A percentile compares a stretch with the other conserved stretches of the same genome.
phyloP scores from a whole-genome alignment of 129 eudicot genomes.

The Logfia minima region DNA sequence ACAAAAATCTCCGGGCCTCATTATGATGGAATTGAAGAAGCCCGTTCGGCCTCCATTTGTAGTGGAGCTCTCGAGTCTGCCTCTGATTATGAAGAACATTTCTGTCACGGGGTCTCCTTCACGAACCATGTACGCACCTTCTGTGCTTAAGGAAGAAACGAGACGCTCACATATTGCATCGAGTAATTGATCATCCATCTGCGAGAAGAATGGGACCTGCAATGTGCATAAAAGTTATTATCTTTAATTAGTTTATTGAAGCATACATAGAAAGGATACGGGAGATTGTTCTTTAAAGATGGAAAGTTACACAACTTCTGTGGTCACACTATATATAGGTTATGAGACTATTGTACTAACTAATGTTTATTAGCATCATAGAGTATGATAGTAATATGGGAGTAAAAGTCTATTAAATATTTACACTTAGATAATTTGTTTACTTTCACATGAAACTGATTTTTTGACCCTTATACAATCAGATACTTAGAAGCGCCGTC shows the following conservation, averaged over 20 bases:
- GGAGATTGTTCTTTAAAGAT: background rate
- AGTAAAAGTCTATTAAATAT: background rate
- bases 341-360: background rate
- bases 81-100: slow-evolving; percentile 92
- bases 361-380: background rate
- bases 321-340: background rate
- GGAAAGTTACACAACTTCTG: background rate
- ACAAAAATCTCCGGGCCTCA: slow-evolving; percentile 90
- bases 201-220: slow-evolving; percentile 97
- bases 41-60: slow-evolving; percentile 98
- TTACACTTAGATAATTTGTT: background rate
- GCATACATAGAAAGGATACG: background rate
- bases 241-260: background rate
- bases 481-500: background rate
- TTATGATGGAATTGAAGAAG: slow-evolving; percentile 73
- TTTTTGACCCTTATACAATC: background rate
- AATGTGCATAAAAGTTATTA: background rate
- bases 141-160: slow-evolving; percentile 85
- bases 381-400: background rate
- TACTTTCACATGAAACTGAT: background rate
- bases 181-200: slow-evolving; percentile 95
- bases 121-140: slow-evolving; percentile 87
- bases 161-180: slow-evolving; percentile 98
- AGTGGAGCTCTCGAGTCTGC: slow-evolving; percentile 87
- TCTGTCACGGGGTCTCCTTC: slow-evolving; percentile 96